Evolutionary conservation across 2,329 filamentous ascomycete genomes (phyloP).

Genomic region (Paecilomyces sp.): DNA sequence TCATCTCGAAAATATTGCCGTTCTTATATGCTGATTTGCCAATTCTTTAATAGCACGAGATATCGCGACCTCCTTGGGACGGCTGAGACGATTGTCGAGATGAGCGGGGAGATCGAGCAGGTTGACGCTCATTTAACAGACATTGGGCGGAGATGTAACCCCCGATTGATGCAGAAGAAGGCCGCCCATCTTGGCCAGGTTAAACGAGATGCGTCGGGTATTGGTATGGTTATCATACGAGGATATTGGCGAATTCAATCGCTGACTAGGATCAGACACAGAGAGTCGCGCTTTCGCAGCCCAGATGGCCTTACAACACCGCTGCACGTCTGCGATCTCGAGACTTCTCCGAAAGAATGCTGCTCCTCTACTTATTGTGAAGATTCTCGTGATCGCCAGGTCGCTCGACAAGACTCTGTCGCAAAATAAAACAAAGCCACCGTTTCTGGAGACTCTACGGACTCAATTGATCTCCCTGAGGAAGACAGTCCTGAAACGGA

Average conservation of each 20-base stretch:
- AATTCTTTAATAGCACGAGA: constrained; percentile 41
- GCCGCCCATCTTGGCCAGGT: constrained; percentile 49
- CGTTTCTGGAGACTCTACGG: constrained; percentile 56
- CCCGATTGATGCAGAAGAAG: constrained; percentile 61
- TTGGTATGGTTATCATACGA: constrained; percentile 17
- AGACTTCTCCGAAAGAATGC: constrained; percentile 46
- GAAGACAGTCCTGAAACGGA: constrained; percentile 57
- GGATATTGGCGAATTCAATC: constrained; percentile 4
- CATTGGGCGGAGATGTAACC: constrained; percentile 72
- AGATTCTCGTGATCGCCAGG: constrained; percentile 67
- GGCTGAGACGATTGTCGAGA: constrained; percentile 85
- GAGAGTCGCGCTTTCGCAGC: constrained; percentile 45
- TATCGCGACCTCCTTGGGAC: constrained; percentile 89
- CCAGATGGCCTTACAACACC: constrained; percentile 52
- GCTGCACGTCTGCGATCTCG: constrained; percentile 47
- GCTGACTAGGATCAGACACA: constrained; percentile 22
- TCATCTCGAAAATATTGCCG: neutral
- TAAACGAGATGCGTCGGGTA: constrained; percentile 25
- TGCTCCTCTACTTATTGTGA: constrained; percentile 54
- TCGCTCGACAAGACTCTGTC: constrained; percentile 67
- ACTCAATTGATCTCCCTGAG: constrained; percentile 58
- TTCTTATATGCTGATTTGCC: constrained; percentile 2
- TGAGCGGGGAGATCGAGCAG: constrained; percentile 69
- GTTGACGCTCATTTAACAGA: constrained; percentile 65
- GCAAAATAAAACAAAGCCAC: constrained; percentile 40